Evolutionary conservation across 2,329 filamentous ascomycete species (phyloP), one percentile per base, ranked within the genome.

Genomic region (Ustilaginoidea virens): DNA sequence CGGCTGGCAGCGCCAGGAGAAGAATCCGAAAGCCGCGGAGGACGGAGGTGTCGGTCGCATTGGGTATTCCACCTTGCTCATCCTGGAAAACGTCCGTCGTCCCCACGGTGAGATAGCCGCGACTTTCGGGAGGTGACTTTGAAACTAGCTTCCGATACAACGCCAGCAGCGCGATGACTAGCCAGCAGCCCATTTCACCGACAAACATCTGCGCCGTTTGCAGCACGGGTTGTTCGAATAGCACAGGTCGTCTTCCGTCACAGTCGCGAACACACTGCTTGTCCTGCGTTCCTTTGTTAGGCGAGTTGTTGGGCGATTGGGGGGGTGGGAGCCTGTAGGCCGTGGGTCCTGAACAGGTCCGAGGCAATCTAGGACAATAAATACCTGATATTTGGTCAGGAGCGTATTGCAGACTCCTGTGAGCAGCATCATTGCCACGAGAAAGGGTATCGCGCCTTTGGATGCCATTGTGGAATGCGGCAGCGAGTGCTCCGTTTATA

Each of bases 161-260:
- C 14, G 69, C 62, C 47, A 80, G 74, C 28, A 68, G 45, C 14
- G 78, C 74, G 24, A 96, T 69, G 30, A 98, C 82, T 10, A 96
- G 66, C 86, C 87, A 98, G 61, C 85, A 92, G 37, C 85, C 87
- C 67, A 82, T 80, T 53, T 98, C 90, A 32, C 90, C 90, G 36
- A 94, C 68, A 52, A 98, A 98, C 90, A 98, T 98, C 53, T 96
- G 90, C 1, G 83, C 74, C 38, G 90, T 96, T 52, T 98, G 90
- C 31, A 96, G 74, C 29, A 98, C 86, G 12, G 90, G 90, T 51
- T 96, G 87, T 52, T 94, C 83, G 56, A 98, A 96, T 42, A 70
- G 68, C 37, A 69, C 60, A 30, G 72, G 77, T 39, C 77, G 69
- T 34, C 64, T 66, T 7, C 71, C 69, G 44, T 82, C 73, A 61